phyloP scores from a whole-genome alignment of 257 asterid species.

The Paulownia fortunei region DNA sequence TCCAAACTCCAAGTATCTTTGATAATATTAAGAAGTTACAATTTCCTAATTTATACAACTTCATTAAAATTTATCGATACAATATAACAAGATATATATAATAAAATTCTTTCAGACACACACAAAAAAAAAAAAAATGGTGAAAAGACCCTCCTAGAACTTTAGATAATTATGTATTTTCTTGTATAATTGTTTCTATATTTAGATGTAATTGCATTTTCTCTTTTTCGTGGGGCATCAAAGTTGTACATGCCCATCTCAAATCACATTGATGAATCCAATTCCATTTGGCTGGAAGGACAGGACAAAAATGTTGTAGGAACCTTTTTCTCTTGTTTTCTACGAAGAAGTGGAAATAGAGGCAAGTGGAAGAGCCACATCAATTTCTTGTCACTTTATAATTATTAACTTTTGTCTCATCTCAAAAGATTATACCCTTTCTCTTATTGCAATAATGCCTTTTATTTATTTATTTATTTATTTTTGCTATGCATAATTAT shows the following conservation, averaged over 20 bases:
- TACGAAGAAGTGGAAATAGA: slow-evolving; percentile 8
- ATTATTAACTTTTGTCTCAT: slow-evolving; percentile 20
- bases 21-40: too few species aligned
- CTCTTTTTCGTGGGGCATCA: neutral
- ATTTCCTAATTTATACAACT: too few species aligned
- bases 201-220: neutral
- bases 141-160: too few species aligned
- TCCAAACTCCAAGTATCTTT: too few species aligned
- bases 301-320: neutral
- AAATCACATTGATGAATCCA: slow-evolving; percentile 28
- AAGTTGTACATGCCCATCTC: neutral
- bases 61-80: too few species aligned
- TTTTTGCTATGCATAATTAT: neutral
- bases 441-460: neutral
- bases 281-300: slow-evolving; percentile 22
- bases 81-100: too few species aligned
- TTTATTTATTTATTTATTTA: too few species aligned
- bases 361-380: neutral
- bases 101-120: too few species aligned
- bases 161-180: too few species aligned
- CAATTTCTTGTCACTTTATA: slow-evolving; percentile 22
- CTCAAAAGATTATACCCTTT: slow-evolving; percentile 31
- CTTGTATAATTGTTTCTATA: too few species aligned
- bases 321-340: slow-evolving; percentile 28
- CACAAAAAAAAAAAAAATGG: too few species aligned